A percentile compares a stretch with the other conserved stretches of the same genome.
phyloP scores from a whole-genome alignment of 2,329 filamentous ascomycete species.

The Colletotrichum sp. region DNA sequence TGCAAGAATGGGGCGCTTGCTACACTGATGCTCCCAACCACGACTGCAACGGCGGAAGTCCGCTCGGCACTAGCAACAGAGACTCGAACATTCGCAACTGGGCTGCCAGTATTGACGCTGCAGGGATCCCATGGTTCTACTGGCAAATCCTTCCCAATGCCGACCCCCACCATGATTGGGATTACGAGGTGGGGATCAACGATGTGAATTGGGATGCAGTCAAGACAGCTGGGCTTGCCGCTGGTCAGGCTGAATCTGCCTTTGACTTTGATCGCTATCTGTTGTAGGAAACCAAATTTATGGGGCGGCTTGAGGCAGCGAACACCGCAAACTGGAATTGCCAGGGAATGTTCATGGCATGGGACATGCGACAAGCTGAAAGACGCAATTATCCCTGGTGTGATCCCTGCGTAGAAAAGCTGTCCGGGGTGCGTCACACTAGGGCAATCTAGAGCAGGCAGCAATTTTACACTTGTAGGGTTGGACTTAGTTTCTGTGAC shows the following conservation, averaged over 20 bases:
- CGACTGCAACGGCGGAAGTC: slow-evolving; percentile 25
- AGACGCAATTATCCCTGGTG: neutral
- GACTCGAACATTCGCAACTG: slow-evolving; percentile 31
- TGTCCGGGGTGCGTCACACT: neutral
- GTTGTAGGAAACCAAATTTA: neutral
- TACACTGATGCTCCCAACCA: slow-evolving; percentile 32
- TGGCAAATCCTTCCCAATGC: slow-evolving; percentile 37
- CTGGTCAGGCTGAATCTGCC: slow-evolving; percentile 1
- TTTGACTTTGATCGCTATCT: slow-evolving; percentile 16
- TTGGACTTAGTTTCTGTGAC: neutral
- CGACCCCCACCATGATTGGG: slow-evolving; percentile 33
- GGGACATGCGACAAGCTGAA: neutral
- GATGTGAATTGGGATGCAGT: slow-evolving; percentile 26
- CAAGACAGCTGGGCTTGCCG: neutral
- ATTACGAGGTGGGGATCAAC: slow-evolving; percentile 35
- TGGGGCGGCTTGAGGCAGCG: neutral
- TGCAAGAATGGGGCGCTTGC: slow-evolving; percentile 34
- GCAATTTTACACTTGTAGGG: neutral
- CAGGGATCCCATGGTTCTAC: slow-evolving; percentile 37
- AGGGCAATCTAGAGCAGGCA: neutral
- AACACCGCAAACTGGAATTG: neutral
- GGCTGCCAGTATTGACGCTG: slow-evolving; percentile 29
- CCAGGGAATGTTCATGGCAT: neutral
- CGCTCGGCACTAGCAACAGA: slow-evolving; percentile 16
- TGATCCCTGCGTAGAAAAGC: neutral